Conservation (phyloP, 2,329 filamentous ascomycete genomes). For the Alternaria sp. region DNA sequence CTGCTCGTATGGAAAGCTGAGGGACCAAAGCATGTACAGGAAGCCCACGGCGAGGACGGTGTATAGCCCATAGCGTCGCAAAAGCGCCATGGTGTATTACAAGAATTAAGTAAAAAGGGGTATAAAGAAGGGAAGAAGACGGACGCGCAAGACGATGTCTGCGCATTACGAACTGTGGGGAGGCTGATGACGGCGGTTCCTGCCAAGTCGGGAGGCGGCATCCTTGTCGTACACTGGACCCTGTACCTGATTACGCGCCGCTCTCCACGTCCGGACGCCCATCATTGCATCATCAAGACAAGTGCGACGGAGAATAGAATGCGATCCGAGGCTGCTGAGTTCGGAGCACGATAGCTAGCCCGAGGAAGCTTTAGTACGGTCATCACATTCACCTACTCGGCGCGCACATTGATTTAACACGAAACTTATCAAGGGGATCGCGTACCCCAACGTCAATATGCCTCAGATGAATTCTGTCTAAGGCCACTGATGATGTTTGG, state of each 20-base stretch:
- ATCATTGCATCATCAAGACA: neutral
- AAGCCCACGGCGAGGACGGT: conserved; percentile 40
- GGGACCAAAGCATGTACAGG: conserved; percentile 47
- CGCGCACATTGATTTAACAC: neutral
- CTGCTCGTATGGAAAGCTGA: conserved; percentile 44
- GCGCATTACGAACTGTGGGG: conserved; percentile 10
- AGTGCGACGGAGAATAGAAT: neutral
- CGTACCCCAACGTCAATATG: neutral
- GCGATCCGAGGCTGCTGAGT: neutral
- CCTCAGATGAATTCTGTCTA: neutral
- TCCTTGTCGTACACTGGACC: conserved; percentile 4
- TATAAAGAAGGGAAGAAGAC: conserved; percentile 6
- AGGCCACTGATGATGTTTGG: neutral
- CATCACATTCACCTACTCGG: neutral
- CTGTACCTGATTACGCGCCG: conserved; percentile 2
- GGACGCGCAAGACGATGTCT: neutral
- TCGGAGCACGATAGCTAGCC: neutral
- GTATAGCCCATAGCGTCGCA: conserved; percentile 49
- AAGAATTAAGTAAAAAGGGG: conserved; percentile 11
- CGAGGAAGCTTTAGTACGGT: neutral
- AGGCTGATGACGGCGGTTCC: conserved; percentile 11
- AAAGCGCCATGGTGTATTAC: conserved; percentile 46
- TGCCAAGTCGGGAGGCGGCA: conserved; percentile 12
- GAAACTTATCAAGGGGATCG: neutral
- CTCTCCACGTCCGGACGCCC: neutral